These are phyloP conservation scores for Dendrocalamus sinicus DNA, from an alignment of 176 grass and related monocot genomes.

Conservation along the genomic window DNA sequence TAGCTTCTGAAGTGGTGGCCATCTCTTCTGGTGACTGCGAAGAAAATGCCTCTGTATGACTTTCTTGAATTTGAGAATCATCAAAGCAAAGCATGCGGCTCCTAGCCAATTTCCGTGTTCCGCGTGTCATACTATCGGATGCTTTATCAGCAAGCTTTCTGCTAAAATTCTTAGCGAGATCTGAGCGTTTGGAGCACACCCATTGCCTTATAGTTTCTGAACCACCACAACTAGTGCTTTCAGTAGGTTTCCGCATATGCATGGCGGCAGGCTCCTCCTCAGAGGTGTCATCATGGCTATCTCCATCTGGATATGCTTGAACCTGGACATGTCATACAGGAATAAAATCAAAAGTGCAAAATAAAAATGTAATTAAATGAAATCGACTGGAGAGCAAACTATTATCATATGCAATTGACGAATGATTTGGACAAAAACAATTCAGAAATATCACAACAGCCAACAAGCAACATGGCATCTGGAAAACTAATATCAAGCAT, in stretches of 20 bases:
- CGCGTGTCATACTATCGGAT: slow-evolving; percentile 23
- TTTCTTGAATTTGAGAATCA: slow-evolving; percentile 48
- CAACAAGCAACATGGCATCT: slow-evolving; percentile 1
- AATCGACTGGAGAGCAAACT: slow-evolving; percentile 24
- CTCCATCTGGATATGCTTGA: slow-evolving; percentile 27
- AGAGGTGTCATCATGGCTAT: slow-evolving; percentile 36
- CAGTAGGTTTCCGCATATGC: slow-evolving; percentile 39
- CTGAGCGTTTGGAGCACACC: slow-evolving; percentile 71
- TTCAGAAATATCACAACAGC: slow-evolving; percentile 2
- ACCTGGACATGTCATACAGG: slow-evolving; percentile 35
- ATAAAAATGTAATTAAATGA: slow-evolving; percentile 9
- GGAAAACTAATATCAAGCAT: slow-evolving; percentile 31
- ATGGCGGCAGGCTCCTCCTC: slow-evolving; percentile 21
- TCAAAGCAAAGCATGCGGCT: slow-evolving; percentile 33
- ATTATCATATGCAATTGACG: slow-evolving; percentile 47
- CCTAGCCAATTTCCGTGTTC: slow-evolving; percentile 42
- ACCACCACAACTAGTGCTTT: slow-evolving; percentile 45
- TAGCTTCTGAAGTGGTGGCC: slow-evolving; percentile 41
- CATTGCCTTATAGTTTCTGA: slow-evolving; percentile 57
- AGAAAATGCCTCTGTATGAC: slow-evolving; percentile 45
- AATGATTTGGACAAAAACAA: slow-evolving; percentile 7
- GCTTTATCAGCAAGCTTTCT: slow-evolving; percentile 48
- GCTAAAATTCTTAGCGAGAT: slow-evolving; percentile 55
- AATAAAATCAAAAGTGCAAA: slow-evolving; percentile 37
- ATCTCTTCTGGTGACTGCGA: slow-evolving; percentile 54